Evolutionary conservation across 2,329 filamentous ascomycete genomes (phyloP), one percentile per base, ranked within the genome.

Genomic region (Zarea fungicola): DNA sequence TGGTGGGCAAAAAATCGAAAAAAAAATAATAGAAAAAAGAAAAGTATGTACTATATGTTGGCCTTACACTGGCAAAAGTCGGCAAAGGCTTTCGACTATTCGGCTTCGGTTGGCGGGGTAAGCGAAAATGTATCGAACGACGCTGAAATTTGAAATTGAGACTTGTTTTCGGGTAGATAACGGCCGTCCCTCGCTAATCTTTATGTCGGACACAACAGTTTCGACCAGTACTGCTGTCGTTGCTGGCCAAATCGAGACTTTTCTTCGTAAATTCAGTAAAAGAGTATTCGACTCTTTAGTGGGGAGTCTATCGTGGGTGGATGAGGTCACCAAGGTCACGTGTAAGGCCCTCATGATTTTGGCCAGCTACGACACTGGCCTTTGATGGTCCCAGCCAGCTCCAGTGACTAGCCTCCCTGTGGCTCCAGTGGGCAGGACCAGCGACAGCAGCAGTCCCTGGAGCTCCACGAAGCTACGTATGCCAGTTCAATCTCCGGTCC

Each of bases 281-380:
- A 53, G 49, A 54, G 41, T 39, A 52, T 53, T 48, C 47, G 48
- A 51, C 49, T 52, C 42, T 52, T 56, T 56, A 50, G 53, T 52
- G 54, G 52, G 54, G 54, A 45, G 54, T 48, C 28, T 25, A 42
- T 48, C 39, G 50, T 56, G 54, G 53, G 52, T 54, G 58, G 50
- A 57, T 61, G 57, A 57, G 53, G 58, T 60, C 55, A 56, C 51
- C 28, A 5, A n/a, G 26, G 31, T 61, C 59, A 61, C 59, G 59
- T 61, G 51, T 7, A n/a, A 16, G 31, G 19, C 54, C 52, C 52
- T 51, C 23, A 29, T 39, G 5, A 7, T 31, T 46, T 34, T 42
- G 29, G 36, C 22, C 28, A 29, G 36, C 10, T 26, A 35, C 7
- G 26, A n/a, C n/a, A n/a, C n/a, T n/a, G n/a, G n/a, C n/a, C n/a